phyloP scores from a whole-genome alignment of 78 protist species.

The Dictyostelium purpureum region DNA sequence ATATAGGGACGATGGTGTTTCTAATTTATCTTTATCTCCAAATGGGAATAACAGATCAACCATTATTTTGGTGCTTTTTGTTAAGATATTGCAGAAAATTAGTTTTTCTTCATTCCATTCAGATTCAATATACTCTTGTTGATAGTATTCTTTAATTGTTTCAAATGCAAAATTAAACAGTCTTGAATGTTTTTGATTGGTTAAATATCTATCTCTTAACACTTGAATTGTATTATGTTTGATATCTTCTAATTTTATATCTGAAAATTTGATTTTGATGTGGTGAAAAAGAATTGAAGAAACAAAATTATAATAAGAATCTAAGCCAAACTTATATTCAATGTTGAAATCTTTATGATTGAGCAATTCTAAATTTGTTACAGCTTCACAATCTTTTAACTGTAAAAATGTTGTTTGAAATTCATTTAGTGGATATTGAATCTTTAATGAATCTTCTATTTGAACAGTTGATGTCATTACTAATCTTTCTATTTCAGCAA shows the following conservation, averaged over 20 bases:
- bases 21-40: neutral
- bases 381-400: neutral
- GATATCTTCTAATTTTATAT: neutral
- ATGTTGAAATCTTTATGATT: too few species aligned
- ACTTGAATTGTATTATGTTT: neutral
- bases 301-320: too few species aligned
- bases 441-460: neutral
- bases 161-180: neutral
- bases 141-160: neutral
- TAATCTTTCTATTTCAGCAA: neutral
- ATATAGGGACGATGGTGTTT: neutral
- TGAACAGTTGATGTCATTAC: neutral
- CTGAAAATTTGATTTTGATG: neutral
- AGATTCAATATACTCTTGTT: too few species aligned
- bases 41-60: neutral
- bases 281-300: conserved; percentile 4
- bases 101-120: too few species aligned
- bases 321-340: too few species aligned
- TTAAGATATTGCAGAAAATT: too few species aligned
- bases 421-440: neutral
- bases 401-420: neutral
- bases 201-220: neutral
- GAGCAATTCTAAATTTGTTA: too few species aligned
- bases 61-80: neutral
- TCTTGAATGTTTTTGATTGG: neutral